These are phyloP conservation scores for Margaritispora aquatica DNA, from an alignment of 495 filamentous ascomycete genomes.

Conservation along the genomic window DNA sequence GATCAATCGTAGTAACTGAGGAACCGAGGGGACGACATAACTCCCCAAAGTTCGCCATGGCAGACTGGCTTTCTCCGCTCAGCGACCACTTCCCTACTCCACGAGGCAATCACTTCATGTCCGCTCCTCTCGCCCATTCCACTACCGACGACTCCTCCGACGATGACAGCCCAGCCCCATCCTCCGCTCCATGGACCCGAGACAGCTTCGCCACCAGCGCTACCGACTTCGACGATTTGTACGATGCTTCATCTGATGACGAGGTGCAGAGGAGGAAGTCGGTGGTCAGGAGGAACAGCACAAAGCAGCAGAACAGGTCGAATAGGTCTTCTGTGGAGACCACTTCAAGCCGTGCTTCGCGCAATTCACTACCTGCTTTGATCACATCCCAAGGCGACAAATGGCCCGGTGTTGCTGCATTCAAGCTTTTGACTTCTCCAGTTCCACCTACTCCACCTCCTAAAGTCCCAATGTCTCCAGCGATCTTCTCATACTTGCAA, in stretches of 20 bases:
- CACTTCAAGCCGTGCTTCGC: conserved; percentile 24
- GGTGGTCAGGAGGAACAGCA: conserved; percentile 31
- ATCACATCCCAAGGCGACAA: conserved; percentile 47
- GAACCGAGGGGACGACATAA: conserved; percentile 21
- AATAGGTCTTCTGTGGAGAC: conserved; percentile 34
- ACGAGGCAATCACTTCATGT: conserved; percentile 48
- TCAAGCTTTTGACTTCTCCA: conserved; percentile 59
- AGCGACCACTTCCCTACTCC: conserved; percentile 59
- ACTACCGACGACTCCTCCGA: conserved; percentile 33
- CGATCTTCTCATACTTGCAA: conserved; percentile 58
- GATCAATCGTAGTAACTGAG: conserved; percentile 26
- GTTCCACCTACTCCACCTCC: conserved; percentile 70
- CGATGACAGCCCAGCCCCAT: conserved; percentile 43
- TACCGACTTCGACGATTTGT: conserved; percentile 77
- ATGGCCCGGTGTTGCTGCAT: conserved; percentile 33
- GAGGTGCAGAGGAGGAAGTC: conserved; percentile 30
- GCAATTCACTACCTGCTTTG: conserved; percentile 57
- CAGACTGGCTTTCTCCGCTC: conserved; percentile 45
- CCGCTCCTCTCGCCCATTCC: conserved; percentile 43
- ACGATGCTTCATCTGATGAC: conserved; percentile 75
- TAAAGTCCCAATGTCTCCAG: conserved; percentile 72
- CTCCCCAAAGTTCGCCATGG: conserved; percentile 10
- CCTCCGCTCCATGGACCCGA: conserved; percentile 46
- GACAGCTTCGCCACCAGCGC: conserved; percentile 47
- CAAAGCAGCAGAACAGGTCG: conserved; percentile 28